phyloP scores from a whole-genome alignment of 2,329 filamentous ascomycete genomes.

The Grosmannia clavigera region DNA sequence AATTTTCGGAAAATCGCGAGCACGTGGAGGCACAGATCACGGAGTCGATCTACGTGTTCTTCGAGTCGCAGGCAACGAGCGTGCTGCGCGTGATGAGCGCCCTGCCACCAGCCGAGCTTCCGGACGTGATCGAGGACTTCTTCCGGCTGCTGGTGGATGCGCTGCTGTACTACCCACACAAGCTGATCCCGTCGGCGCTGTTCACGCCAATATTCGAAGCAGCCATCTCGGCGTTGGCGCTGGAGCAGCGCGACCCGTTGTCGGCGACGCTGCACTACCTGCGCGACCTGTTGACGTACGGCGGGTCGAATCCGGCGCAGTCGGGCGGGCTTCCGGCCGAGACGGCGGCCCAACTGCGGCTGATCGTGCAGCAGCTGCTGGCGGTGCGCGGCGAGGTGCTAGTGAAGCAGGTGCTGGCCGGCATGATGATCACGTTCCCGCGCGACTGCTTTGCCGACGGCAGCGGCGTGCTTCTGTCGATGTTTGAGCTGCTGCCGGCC shows the following conservation, averaged over 20 bases:
- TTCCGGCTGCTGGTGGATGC: constrained; percentile 89
- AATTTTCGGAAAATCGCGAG: constrained; percentile 86
- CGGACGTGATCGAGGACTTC: constrained; percentile 86
- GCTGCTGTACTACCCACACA: constrained; percentile 80
- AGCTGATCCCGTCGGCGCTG: constrained; percentile 66
- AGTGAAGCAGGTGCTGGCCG: constrained; percentile 80
- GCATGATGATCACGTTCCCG: constrained; percentile 99
- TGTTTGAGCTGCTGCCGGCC: constrained; percentile 77
- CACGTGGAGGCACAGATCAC: constrained; percentile 72
- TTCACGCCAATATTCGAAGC: constrained; percentile 78
- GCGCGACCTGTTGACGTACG: constrained; percentile 82
- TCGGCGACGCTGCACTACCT: constrained; percentile 88
- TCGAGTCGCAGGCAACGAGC: constrained; percentile 80
- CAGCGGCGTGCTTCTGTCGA: constrained; percentile 76
- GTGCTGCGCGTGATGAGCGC: constrained; percentile 86
- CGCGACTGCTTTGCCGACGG: constrained; percentile 91
- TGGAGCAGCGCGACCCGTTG: constrained; percentile 86
- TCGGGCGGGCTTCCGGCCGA: constrained; percentile 43
- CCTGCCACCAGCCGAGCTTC: constrained; percentile 59
- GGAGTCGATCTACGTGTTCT: constrained; percentile 84
- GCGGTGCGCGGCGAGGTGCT: constrained; percentile 60
- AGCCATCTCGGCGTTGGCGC: constrained; percentile 69
- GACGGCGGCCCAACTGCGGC: constrained; percentile 57
- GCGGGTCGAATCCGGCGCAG: constrained; percentile 57
- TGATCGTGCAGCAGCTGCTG: constrained; percentile 61